Percentiles rank a stretch among this genome's conserved stretches.
Evolutionary conservation across 225 moss, liverwort and hornwort species (phyloP).

Genomic region (Pseudoscleropodium purum): DNA sequence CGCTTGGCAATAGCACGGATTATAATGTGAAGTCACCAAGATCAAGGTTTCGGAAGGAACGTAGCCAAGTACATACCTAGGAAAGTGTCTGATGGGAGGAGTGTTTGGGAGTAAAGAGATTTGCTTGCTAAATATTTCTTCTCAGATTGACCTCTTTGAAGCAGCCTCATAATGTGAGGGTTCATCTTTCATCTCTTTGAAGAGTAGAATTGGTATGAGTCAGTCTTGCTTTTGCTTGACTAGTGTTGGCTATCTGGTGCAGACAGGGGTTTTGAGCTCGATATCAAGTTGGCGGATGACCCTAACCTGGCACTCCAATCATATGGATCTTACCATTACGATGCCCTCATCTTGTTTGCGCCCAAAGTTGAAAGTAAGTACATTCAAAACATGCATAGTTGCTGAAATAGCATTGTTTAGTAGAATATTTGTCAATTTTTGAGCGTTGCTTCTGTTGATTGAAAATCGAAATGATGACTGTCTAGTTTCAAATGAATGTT

Average conservation of each 20-base stretch:
- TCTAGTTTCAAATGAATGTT: background rate
- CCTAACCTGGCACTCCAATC: conserved; percentile 62
- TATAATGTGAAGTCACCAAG: background rate
- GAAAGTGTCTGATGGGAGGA: background rate
- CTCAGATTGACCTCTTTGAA: background rate
- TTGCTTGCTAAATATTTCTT: background rate
- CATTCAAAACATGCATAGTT: background rate
- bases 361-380: conserved; percentile 70
- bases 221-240: background rate
- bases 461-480: background rate
- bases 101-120: background rate
- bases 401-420: background rate
- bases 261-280: conserved; percentile 80
- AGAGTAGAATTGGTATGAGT: background rate
- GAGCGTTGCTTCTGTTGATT: background rate
- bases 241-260: background rate
- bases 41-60: background rate
- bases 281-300: conserved; percentile 79
- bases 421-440: background rate
- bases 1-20: background rate
- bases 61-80: background rate
- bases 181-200: background rate
- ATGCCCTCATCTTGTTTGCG: conserved; percentile 90
- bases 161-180: background rate
- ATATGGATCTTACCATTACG: conserved; percentile 80